Base-by-base conservation (phyloP, 139 green algal genomes). In the Gonium pectorale region DNA sequence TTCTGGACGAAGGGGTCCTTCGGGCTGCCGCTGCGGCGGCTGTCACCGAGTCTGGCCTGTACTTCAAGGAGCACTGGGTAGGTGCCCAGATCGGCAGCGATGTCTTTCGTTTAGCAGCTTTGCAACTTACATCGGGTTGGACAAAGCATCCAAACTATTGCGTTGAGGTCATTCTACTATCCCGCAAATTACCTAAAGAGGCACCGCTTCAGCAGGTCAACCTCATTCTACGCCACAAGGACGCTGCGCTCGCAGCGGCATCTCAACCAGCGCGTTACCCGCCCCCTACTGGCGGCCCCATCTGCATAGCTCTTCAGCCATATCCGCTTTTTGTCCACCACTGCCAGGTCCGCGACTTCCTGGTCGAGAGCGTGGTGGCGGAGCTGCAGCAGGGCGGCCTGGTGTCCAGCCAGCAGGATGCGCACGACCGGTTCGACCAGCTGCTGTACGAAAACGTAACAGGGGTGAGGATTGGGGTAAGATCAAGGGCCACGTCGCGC, bases 261-360 rank as follows among this genome's bases (percentile, higher is more conserved):
- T n/a, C n/a, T n/a, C n/a, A n/a, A n/a, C n/a, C n/a, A n/a, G n/a
- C n/a, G n/a, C n/a, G n/a, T n/a, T n/a, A n/a, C n/a, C n/a, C n/a
- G n/a, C n/a, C n/a, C n/a, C n/a, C n/a, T n/a, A n/a, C n/a, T n/a
- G n/a, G n/a, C n/a, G n/a, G n/a, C n/a, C n/a, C n/a, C n/a, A n/a
- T n/a, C n/a, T n/a, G n/a, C n/a, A n/a, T n/a, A n/a, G n/a, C n/a
- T n/a, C n/a, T n/a, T n/a, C n/a, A n/a, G n/a, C n/a, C n/a, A n/a
- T n/a, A n/a, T n/a, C n/a, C n/a, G n/a, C n/a, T n/a, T n/a, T n/a
- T n/a, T n/a, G n/a, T n/a, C n/a, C n/a, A n/a, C n/a, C n/a, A n/a
- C n/a, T n/a, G 19, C 56, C 56, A 73, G 67, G 38, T 73, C 38
- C 67, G 38, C 5, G 67, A 73, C 67, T 52, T 73, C 24, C 40